These are phyloP conservation scores for Chrysosporium keratinophilum DNA, from an alignment of 2,329 filamentous ascomycete species.

Conservation along the genomic window DNA sequence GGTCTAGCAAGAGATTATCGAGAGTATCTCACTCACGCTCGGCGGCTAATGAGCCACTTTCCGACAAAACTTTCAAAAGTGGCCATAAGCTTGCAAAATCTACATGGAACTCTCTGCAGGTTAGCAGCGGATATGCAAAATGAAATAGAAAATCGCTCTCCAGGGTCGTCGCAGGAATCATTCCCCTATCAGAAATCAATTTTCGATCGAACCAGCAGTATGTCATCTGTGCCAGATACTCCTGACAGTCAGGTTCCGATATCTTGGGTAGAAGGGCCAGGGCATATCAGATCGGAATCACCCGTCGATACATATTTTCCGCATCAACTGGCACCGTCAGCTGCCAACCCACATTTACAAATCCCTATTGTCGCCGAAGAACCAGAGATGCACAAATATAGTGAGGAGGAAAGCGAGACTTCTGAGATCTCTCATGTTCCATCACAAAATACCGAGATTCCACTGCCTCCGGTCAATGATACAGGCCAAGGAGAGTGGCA, in stretches of 20 bases:
- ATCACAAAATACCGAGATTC: slow-evolving; percentile 20
- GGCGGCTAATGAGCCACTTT: slow-evolving; percentile 32
- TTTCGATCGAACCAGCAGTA: slow-evolving; percentile 39
- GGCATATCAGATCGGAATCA: slow-evolving; percentile 14
- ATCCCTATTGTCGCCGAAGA: slow-evolving; percentile 13
- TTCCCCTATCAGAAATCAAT: slow-evolving; percentile 34
- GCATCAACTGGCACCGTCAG: slow-evolving; percentile 6
- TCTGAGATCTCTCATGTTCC: slow-evolving; percentile 14
- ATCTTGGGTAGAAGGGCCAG: slow-evolving; percentile 19
- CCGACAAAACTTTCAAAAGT: slow-evolving; percentile 25
- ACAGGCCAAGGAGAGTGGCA: slow-evolving; percentile 18
- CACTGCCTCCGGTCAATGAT: slow-evolving; percentile 20
- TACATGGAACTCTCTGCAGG: slow-evolving; percentile 28
- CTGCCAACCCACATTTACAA: neutral
- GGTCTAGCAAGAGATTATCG: slow-evolving; percentile 39
- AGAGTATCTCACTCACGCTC: slow-evolving; percentile 40
- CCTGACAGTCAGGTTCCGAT: slow-evolving; percentile 20
- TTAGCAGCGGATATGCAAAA: slow-evolving; percentile 30
- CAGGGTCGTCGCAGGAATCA: slow-evolving; percentile 31
- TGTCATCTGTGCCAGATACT: slow-evolving; percentile 34
- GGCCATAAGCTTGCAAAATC: slow-evolving; percentile 26
- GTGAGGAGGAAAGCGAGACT: slow-evolving; percentile 12
- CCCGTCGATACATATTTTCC: slow-evolving; percentile 14
- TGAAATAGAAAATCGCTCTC: slow-evolving; percentile 36
- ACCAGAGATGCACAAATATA: slow-evolving; percentile 13